Conservation (phyloP, 441 rosid genomes). For the Melastoma candidum region DNA sequence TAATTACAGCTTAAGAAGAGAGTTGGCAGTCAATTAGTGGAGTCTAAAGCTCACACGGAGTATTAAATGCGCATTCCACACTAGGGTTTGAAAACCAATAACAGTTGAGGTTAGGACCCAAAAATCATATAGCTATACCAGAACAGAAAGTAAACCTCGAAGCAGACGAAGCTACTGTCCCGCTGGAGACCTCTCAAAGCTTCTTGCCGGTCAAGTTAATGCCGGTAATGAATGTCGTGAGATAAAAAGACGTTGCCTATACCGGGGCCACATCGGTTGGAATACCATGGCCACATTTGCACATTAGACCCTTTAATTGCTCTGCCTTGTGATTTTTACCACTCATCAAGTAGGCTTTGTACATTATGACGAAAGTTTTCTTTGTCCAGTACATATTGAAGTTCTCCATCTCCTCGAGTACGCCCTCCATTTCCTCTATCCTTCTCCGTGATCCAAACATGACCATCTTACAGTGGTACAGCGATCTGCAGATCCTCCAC, state of each 20-base stretch:
- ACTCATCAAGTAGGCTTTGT: slow-evolving; percentile 31
- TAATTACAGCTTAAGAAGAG: too few relatives aligned
- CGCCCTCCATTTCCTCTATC: slow-evolving; percentile 66
- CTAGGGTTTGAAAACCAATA: too few relatives aligned
- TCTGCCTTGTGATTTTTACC: slow-evolving; percentile 39
- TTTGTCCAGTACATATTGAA: slow-evolving; percentile 28
- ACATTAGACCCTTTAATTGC: slow-evolving; percentile 55
- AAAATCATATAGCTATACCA: too few relatives aligned
- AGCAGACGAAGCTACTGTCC: too few relatives aligned
- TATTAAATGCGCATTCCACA: too few relatives aligned
- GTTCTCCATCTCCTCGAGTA: slow-evolving; percentile 50
- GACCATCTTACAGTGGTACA: slow-evolving; percentile 63
- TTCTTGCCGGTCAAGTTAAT: too few relatives aligned
- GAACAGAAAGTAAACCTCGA: too few relatives aligned
- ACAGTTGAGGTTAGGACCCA: too few relatives aligned
- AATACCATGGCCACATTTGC: slow-evolving; percentile 49
- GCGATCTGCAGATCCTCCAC: slow-evolving; percentile 64
- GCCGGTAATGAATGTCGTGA: too few relatives aligned
- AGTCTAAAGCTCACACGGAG: too few relatives aligned
- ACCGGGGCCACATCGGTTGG: slow-evolving; percentile 12
- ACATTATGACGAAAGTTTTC: slow-evolving; percentile 53
- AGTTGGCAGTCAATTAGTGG: too few relatives aligned
- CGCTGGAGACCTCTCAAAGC: too few relatives aligned
- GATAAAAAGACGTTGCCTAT: neutral
- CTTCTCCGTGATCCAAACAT: slow-evolving; percentile 58